Conservation (phyloP, 2,329 filamentous ascomycete genomes). For the Hymenoscyphus fraxineus region DNA sequence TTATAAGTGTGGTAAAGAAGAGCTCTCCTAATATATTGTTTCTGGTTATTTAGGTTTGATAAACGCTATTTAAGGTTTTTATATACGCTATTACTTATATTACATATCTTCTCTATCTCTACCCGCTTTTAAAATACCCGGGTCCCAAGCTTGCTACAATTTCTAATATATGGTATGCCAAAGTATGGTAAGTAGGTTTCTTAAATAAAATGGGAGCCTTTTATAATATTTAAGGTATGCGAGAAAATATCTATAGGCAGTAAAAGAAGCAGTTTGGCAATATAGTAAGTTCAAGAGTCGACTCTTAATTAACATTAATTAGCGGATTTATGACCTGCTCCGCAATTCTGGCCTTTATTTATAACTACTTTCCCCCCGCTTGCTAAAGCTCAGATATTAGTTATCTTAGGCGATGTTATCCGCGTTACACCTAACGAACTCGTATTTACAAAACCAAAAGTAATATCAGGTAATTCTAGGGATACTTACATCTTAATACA, state of each 20-base stretch:
- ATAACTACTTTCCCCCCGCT: not conserved
- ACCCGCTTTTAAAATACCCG: slow-evolving; percentile 17
- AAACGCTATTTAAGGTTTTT: not conserved
- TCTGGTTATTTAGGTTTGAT: not conserved
- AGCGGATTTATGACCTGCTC: not conserved
- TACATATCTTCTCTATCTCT: slow-evolving; percentile 15
- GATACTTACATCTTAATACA: too few relatives aligned
- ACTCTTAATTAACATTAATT: too few relatives aligned
- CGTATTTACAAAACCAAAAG: slow-evolving; percentile 19
- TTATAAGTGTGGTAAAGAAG: not conserved
- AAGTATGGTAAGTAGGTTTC: slow-evolving; percentile 6
- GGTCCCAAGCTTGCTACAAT: slow-evolving; percentile 15
- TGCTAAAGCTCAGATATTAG: not conserved
- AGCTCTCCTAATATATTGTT: not conserved
- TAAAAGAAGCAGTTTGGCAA: slow-evolving; percentile 7
- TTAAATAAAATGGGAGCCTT: not conserved
- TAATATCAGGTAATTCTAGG: slow-evolving; percentile 7
- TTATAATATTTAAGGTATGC: not conserved
- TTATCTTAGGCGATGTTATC: slow-evolving; percentile 17
- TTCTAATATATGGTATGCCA: slow-evolving; percentile 16
- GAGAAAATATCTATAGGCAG: slow-evolving; percentile 11
- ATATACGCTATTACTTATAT: not conserved
- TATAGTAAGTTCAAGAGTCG: slow-evolving; percentile 9
- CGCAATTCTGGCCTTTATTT: slow-evolving; percentile 14
- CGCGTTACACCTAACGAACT: slow-evolving; percentile 25